A percentile compares a stretch with the other conserved stretches of the same genome.
Conservation (phyloP, 495 filamentous ascomycete genomes). For the Penicillium cinerascens region DNA sequence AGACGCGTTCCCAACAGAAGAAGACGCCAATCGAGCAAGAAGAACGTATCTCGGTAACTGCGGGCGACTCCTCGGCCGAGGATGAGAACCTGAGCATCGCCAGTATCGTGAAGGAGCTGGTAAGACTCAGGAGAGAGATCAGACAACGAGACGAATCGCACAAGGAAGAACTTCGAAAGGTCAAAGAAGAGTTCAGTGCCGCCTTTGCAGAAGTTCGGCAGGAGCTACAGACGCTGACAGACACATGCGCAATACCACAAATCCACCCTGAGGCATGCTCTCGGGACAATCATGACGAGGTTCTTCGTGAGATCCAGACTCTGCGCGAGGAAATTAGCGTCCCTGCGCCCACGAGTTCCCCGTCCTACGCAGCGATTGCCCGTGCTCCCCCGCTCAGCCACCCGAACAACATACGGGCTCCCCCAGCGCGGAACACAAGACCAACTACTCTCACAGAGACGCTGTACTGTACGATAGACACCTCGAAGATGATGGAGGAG, state of each 20-base stretch:
- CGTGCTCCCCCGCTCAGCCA: slow-evolving; percentile 18
- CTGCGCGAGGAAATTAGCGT: too few relatives aligned
- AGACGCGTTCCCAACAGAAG: slow-evolving; percentile 7
- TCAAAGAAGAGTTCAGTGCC: slow-evolving; percentile 17
- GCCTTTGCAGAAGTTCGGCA: too few relatives aligned
- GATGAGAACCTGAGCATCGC: slow-evolving; percentile 12
- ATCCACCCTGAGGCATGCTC: too few relatives aligned
- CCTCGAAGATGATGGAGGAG: slow-evolving; percentile 20
- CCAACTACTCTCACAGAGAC: slow-evolving; percentile 40
- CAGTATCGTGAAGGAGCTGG: slow-evolving; percentile 12
- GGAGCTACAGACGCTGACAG: too few relatives aligned
- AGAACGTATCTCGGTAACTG: slow-evolving; percentile 6
- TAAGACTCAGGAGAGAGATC: too few relatives aligned
- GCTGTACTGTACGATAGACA: slow-evolving; percentile 23
- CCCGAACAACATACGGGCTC: slow-evolving; percentile 17
- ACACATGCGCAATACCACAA: too few relatives aligned
- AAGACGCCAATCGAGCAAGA: too few relatives aligned
- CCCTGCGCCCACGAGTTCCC: too few relatives aligned
- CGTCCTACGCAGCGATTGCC: slow-evolving; percentile 21
- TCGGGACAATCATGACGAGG: too few relatives aligned
- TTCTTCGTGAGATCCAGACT: too few relatives aligned
- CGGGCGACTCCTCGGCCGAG: slow-evolving; percentile 15
- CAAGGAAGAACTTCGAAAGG: slow-evolving; percentile 18
- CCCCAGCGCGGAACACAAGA: slow-evolving; percentile 34
- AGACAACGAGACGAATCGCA: slow-evolving; percentile 16